Percentiles rank a stretch among this genome's conserved stretches.
These are phyloP conservation scores for Clohesyomyces aquaticus DNA, from an alignment of 495 filamentous ascomycete species.

Conservation along the genomic window DNA sequence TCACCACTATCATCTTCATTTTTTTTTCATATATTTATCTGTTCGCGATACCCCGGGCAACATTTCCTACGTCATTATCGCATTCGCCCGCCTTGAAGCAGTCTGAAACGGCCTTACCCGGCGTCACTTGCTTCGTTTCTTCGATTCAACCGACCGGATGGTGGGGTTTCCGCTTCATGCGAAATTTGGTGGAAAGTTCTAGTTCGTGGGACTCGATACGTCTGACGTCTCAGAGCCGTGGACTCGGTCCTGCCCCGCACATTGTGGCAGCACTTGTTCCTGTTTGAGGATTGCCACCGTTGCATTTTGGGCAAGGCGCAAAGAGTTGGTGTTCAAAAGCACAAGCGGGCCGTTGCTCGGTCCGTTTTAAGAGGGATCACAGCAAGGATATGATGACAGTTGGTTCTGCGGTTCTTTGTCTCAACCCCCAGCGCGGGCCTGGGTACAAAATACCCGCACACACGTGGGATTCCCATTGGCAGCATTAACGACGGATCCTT, in stretches of 20 bases:
- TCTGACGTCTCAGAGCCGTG: conserved; percentile 26
- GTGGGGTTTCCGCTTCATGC: conserved; percentile 35
- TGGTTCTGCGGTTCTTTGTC: conserved; percentile 24
- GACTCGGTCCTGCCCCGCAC: conserved; percentile 18
- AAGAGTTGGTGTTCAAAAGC: conserved; percentile 20
- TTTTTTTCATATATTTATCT: conserved; percentile 6
- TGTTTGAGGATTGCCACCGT: conserved; percentile 15
- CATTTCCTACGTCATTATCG: conserved; percentile 16
- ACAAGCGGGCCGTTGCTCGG: conserved; percentile 12
- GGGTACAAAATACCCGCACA: conserved; percentile 20
- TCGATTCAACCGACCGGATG: conserved; percentile 31
- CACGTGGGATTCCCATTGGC: conserved; percentile 24
- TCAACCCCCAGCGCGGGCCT: conserved; percentile 7
- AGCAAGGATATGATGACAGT: conserved; percentile 25
- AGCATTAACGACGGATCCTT: conserved; percentile 9
- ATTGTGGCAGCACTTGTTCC: conserved; percentile 17
- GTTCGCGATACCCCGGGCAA: conserved; percentile 20
- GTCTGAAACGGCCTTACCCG: conserved; percentile 21
- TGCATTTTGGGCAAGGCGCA: conserved; percentile 11
- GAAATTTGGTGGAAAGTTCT: conserved; percentile 30
- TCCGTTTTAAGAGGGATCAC: conserved; percentile 4
- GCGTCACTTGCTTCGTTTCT: conserved; percentile 32
- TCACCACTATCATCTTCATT: background rate
- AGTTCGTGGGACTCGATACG: conserved; percentile 19
- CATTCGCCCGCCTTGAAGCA: conserved; percentile 8